Percentiles rank a stretch among this genome's conserved stretches.
phyloP scores from a whole-genome alignment of 768 basidiomycete genomes.

The Holtermannia corniformis region DNA sequence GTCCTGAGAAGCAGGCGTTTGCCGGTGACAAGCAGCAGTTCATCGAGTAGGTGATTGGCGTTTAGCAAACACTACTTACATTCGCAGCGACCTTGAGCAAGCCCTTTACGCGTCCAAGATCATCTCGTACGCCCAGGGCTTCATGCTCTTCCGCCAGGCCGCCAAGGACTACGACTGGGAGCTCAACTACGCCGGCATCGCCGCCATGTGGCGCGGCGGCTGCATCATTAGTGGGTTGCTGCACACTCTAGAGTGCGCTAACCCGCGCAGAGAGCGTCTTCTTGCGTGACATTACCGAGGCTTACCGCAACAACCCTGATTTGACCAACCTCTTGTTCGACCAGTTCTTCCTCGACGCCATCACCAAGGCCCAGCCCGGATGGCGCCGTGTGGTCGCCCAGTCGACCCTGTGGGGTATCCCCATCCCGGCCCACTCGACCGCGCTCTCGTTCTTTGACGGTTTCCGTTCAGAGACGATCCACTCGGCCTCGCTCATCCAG shows the following conservation, averaged over 20 bases:
- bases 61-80: too few relatives aligned
- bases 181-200: slow-evolving; percentile 95
- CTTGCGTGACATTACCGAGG: slow-evolving; percentile 46
- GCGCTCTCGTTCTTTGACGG: slow-evolving; percentile 98
- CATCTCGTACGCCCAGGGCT: slow-evolving; percentile 98
- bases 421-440: slow-evolving; percentile 94
- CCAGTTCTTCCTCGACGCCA: slow-evolving; percentile 82
- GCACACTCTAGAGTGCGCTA: not conserved
- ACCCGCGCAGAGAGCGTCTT: slow-evolving; percentile 25
- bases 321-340: slow-evolving; percentile 91
- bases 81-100: slow-evolving; percentile 73
- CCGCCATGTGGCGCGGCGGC: slow-evolving; percentile 98
- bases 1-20: slow-evolving; percentile 88
- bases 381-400: slow-evolving; percentile 97
- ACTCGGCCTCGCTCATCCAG: slow-evolving; percentile 80
- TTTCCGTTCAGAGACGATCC: slow-evolving; percentile 88
- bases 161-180: slow-evolving; percentile 85
- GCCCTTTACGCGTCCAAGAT: slow-evolving; percentile 99
- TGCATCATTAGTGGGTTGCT: slow-evolving; percentile 69
- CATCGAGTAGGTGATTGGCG: slow-evolving; percentile 66
- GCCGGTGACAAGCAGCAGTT: slow-evolving; percentile 96
- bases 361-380: slow-evolving; percentile 89
- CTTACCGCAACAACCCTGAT: slow-evolving; percentile 72
- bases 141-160: slow-evolving; percentile 98
- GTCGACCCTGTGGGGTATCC: slow-evolving; percentile 93